Evolutionary conservation across 2,329 filamentous ascomycete species (phyloP), one percentile per base, ranked within the genome.

Genomic region (Stachybotrys chartarum): DNA sequence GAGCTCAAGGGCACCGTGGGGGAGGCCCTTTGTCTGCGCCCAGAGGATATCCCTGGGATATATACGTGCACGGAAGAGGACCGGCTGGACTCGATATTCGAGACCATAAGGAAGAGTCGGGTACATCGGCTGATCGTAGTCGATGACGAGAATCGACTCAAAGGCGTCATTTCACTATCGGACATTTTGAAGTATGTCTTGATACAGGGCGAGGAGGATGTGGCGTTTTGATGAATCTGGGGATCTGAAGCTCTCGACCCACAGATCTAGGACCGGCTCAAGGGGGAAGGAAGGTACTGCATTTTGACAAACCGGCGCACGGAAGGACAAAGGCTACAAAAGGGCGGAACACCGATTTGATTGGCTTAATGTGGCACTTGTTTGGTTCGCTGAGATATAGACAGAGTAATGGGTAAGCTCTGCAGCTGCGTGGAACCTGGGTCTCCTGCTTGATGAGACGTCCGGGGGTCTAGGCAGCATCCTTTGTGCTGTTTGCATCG

Each of bases 101-200:
- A 97, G 70, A 97, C 94, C 1, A 90, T 99, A 63, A 89, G 93
- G 62, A 95, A 93, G 74, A 96, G 92, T 50, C 83, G 95, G 58
- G 93, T 99, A 31, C 94, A 99, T 73, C 84, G 94, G 59, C 79
- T 99, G 60, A 87, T 97, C 55, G 88, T 99, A 51, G 90, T 99
- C 56, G 92, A 99, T 70, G 91, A 97, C 61, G 83, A 92, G 53
- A 90, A 86, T 68, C 85, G 86, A 62, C 83, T 99, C 55, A 89
- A 87, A 69, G 94, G 94, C 50, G 84, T 99, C 55, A 85, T 99
- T 57, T 97, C 92, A 7, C 78, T 99, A 54, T 97, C 93, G 57
- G 94, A 99, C 73, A 97, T 99, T 61, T 82, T 99, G 62, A 91
- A 96, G 66, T 97, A 99, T 69, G 90, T 97, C 54, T 78, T 99